Conservation (phyloP, 345 rosid genomes). For the Microcos paniculata region DNA sequence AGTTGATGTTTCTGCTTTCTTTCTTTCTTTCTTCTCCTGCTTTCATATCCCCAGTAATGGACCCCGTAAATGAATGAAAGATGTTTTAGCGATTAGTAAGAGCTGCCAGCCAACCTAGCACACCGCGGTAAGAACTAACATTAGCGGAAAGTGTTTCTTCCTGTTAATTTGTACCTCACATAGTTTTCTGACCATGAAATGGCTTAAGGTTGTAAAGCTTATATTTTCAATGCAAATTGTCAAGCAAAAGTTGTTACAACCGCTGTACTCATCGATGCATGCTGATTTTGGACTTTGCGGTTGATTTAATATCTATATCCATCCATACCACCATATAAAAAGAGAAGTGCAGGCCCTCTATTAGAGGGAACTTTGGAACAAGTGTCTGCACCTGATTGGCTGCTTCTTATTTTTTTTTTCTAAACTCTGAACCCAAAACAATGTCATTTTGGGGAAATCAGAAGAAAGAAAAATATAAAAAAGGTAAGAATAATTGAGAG, state of each 20-base stretch:
- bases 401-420: too few relatives aligned
- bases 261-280: neutral
- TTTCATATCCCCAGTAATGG: constrained; percentile 97
- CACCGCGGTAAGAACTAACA: constrained; percentile 79
- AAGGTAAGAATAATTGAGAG: too few relatives aligned
- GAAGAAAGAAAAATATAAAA: too few relatives aligned
- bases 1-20: neutral
- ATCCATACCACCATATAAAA: too few relatives aligned
- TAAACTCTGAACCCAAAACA: too few relatives aligned
- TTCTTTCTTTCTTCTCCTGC: too few relatives aligned
- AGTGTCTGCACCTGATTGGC: too few relatives aligned
- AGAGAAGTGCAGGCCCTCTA: neutral
- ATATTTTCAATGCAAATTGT: neutral
- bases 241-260: neutral
- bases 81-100: constrained; percentile 97
- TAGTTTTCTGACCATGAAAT: too few relatives aligned
- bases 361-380: neutral
- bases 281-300: neutral
- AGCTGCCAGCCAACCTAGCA: constrained; percentile 91
- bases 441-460: too few relatives aligned
- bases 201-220: too few relatives aligned
- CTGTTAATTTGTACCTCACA: too few relatives aligned
- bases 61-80: constrained; percentile 91
- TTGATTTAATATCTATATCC: neutral
- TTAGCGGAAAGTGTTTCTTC: neutral